Evolutionary conservation across 73 alveolate genomes (phyloP).

Genomic region (Tetrahymena borealis): DNA sequence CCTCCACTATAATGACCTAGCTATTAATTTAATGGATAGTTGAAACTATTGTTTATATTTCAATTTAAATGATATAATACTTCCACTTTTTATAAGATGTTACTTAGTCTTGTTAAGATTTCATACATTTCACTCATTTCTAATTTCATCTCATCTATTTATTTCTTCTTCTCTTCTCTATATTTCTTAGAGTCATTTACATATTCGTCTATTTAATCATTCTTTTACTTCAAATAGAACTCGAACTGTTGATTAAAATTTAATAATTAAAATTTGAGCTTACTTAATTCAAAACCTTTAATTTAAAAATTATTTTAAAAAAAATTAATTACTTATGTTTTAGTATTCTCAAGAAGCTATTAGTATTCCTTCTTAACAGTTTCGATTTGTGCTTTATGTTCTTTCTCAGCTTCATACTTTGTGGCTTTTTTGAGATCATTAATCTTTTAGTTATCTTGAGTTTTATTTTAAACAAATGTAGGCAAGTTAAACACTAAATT

Average conservation of each 20-base stretch:
- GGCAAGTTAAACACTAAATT: constrained; percentile 30
- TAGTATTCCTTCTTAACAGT: constrained; percentile 14
- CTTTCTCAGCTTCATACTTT: constrained; percentile 33
- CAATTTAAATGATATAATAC: neutral
- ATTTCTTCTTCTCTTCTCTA: constrained; percentile 27
- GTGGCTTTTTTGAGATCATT: constrained; percentile 30
- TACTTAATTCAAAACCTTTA: no score
- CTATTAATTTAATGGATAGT: neutral
- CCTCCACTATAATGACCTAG: constrained; percentile 36
- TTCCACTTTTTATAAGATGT: constrained; percentile 26
- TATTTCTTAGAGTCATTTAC: constrained; percentile 16
- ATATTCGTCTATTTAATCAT: constrained; percentile 33
- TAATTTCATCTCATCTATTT: constrained; percentile 18
- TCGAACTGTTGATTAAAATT: constrained; percentile 1
- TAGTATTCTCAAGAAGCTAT: neutral
- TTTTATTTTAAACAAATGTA: constrained; percentile 7
- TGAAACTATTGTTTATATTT: neutral
- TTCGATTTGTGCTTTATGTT: constrained; percentile 27
- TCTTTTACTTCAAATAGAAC: constrained; percentile 18
- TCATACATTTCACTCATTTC: constrained; percentile 28
- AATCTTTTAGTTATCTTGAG: constrained; percentile 17
- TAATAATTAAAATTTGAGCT: neutral
- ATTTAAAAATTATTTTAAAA: no score
- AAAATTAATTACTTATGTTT: neutral
- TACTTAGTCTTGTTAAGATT: neutral